Percentiles rank a stretch among this genome's conserved stretches.
These are phyloP conservation scores for Phytopythium mirpurense DNA, from an alignment of 352 stramenopile species.

Conservation along the genomic window DNA sequence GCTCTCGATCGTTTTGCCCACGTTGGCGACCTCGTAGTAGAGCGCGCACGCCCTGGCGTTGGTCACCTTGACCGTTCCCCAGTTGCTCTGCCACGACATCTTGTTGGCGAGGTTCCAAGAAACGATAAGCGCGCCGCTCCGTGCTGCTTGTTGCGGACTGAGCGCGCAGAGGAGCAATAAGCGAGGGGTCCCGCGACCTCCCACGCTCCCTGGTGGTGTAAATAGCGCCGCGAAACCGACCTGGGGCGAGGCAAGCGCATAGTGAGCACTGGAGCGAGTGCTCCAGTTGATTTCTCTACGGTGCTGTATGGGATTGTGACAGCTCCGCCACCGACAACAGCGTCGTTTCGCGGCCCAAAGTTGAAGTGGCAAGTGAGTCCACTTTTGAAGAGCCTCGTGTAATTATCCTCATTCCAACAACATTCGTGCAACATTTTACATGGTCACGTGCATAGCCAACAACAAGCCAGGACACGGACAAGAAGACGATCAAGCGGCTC, in stretches of 20 bases:
- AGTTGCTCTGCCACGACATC: slow-evolving; percentile 70
- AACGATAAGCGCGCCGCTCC: not conserved
- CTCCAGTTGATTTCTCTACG: not conserved
- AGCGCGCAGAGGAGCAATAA: not conserved
- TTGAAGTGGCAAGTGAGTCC: not conserved
- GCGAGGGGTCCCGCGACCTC: too few relatives aligned
- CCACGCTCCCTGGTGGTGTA: too few relatives aligned
- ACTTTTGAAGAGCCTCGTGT: not conserved
- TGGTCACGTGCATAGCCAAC: not conserved
- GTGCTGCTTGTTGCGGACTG: not conserved
- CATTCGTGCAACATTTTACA: not conserved
- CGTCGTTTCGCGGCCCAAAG: not conserved
- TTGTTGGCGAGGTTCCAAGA: too few relatives aligned
- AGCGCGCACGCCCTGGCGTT: slow-evolving; percentile 66
- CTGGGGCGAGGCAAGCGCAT: not conserved
- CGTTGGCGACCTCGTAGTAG: slow-evolving; percentile 79
- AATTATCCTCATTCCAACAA: not conserved
- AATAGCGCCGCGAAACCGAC: slow-evolving; percentile 2
- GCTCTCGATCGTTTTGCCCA: slow-evolving; percentile 80
- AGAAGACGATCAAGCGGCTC: too few relatives aligned
- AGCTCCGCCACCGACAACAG: too few relatives aligned
- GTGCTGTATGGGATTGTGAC: too few relatives aligned
- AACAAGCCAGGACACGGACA: not conserved
- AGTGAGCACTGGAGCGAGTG: not conserved
- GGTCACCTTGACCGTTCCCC: slow-evolving; percentile 62